A percentile compares a stretch with the other conserved stretches of the same genome.
Conservation (phyloP, 768 basidiomycete species). For the Termitomyces eurrhizus region DNA sequence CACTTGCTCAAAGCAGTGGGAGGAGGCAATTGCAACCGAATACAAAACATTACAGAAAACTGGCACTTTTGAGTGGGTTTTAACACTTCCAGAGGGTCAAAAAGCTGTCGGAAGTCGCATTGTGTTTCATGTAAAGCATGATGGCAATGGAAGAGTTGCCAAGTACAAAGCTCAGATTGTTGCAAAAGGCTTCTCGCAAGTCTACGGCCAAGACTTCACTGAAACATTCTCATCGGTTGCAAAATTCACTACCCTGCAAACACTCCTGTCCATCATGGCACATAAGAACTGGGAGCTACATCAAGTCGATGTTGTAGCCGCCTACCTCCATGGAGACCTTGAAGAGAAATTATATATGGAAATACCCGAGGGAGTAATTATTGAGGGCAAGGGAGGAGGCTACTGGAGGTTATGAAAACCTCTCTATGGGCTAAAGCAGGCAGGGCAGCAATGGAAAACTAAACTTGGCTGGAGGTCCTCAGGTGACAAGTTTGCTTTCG, state of each 20-base stretch:
- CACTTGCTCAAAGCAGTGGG: too few relatives aligned
- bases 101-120: not conserved
- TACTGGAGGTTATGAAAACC: too few relatives aligned
- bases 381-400: too few relatives aligned
- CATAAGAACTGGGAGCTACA: not conserved
- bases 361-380: not conserved
- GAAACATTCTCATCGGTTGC: not conserved
- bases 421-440: too few relatives aligned
- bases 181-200: not conserved
- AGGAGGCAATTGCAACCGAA: too few relatives aligned
- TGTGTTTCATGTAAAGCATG: not conserved
- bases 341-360: conserved; percentile 1
- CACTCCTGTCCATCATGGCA: not conserved
- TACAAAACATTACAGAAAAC: not conserved
- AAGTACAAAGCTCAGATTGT: not conserved
- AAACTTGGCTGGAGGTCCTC: conserved; percentile 12
- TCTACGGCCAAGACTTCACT: not conserved
- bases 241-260: not conserved
- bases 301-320: not conserved
- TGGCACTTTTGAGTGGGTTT: not conserved
- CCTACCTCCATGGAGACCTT: not conserved
- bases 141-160: not conserved
- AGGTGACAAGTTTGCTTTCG: conserved; percentile 24
- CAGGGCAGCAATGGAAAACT: too few relatives aligned
- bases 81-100: not conserved